Conservation (phyloP, 2,329 filamentous ascomycete species). For the Paramyrothecium sp. region DNA sequence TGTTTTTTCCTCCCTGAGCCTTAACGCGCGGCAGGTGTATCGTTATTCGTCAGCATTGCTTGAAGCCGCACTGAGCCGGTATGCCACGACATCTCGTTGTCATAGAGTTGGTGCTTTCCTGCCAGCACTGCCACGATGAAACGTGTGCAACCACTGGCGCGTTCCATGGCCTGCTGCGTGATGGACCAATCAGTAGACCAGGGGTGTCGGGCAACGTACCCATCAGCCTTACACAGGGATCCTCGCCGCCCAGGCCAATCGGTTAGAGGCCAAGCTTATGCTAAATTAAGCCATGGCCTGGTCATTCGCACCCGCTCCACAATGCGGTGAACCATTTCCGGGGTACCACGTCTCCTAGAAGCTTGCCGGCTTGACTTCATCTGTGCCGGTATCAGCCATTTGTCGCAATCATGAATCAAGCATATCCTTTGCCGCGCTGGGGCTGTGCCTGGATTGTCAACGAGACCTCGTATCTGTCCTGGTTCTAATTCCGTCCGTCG, state of each 20-base stretch:
- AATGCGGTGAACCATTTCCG: background rate
- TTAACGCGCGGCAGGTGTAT: background rate
- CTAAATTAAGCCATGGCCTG: background rate
- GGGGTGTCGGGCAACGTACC: background rate
- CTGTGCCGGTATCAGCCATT: background rate
- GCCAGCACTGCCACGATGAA: background rate
- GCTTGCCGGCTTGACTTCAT: background rate
- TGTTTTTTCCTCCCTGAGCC: background rate
- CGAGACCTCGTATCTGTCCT: too few species aligned
- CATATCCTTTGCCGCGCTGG: background rate
- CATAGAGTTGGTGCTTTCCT: background rate
- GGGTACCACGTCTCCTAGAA: background rate
- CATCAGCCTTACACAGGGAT: background rate
- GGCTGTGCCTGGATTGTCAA: background rate
- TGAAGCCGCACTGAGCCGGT: background rate
- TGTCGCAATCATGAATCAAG: background rate
- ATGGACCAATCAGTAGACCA: background rate
- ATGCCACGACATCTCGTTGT: background rate
- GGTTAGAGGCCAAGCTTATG: background rate
- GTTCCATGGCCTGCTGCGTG: background rate
- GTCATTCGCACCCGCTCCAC: background rate
- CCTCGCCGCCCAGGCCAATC: background rate
- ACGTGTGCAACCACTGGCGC: background rate
- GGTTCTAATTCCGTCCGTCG: too few species aligned
- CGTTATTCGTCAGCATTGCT: background rate